Conservation (phyloP, 768 basidiomycete genomes). For the Boletellus emodensis region DNA sequence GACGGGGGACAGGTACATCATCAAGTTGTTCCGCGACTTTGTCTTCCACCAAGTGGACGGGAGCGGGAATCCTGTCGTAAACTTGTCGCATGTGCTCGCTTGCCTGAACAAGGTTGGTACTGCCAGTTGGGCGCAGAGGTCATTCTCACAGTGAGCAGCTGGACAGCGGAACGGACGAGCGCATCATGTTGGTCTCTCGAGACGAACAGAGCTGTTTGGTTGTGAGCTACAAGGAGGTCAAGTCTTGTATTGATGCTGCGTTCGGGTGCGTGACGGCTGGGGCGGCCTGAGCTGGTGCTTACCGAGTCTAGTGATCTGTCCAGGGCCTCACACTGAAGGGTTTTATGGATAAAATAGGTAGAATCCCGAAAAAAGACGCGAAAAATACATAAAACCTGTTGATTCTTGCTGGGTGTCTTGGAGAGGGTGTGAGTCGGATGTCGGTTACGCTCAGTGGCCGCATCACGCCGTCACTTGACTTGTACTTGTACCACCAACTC, state of each 20-base stretch:
- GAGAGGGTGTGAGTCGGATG: background rate
- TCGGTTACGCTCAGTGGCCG: background rate
- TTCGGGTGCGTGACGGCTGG: conserved; percentile 57
- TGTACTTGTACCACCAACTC: conserved; percentile 1
- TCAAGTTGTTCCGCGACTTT: conserved; percentile 97
- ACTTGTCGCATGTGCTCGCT: conserved; percentile 84
- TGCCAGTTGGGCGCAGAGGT: background rate
- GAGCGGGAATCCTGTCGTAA: conserved; percentile 82
- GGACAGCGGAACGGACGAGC: conserved; percentile 91
- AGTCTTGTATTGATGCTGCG: conserved; percentile 75
- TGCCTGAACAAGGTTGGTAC: conserved; percentile 85
- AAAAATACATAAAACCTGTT: conserved; percentile 41
- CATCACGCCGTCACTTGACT: background rate
- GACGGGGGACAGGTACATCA: conserved; percentile 95
- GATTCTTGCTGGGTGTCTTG: background rate
- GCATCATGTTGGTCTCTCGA: conserved; percentile 88
- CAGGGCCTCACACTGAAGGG: conserved; percentile 18
- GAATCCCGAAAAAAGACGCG: conserved; percentile 62
- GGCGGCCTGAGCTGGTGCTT: background rate
- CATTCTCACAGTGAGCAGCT: conserved; percentile 45
- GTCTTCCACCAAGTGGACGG: conserved; percentile 98
- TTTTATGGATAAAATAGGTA: conserved; percentile 51
- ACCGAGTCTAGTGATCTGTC: conserved; percentile 43
- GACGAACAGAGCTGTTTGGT: conserved; percentile 97
- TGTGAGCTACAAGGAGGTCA: conserved; percentile 90